Evolutionary conservation across 2,329 filamentous ascomycete genomes (phyloP).

Genomic region (Exophiala aquamarina): DNA sequence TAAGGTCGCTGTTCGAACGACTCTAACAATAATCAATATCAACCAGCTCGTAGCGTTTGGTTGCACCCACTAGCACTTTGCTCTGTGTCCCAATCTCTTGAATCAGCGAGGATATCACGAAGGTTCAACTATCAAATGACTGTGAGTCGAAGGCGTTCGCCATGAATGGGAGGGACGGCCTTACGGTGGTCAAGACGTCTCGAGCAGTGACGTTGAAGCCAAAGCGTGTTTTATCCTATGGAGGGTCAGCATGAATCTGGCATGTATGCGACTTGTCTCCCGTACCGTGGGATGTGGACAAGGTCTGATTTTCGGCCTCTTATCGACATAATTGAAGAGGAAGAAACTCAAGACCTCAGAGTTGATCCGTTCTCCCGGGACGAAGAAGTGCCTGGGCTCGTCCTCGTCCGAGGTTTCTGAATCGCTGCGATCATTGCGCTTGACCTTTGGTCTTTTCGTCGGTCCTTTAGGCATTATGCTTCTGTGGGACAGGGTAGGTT

Average conservation of each 20-base stretch:
- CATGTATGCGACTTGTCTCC: background rate
- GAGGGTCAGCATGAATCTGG: conserved; percentile 4
- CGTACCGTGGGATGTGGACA: conserved; percentile 19
- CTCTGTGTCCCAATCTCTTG: conserved; percentile 24
- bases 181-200: conserved; percentile 22
- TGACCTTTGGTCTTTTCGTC: conserved; percentile 15
- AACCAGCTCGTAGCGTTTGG: background rate
- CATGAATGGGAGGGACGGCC: background rate
- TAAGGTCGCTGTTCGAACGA: conserved; percentile 20
- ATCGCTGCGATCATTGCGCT: conserved; percentile 14
- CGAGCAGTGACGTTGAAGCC: conserved; percentile 22
- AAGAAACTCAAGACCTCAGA: conserved; percentile 20
- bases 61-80: conserved; percentile 18
- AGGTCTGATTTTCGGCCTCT: conserved; percentile 22
- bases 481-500: background rate
- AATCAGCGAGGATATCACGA: conserved; percentile 24
- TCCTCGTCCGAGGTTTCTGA: conserved; percentile 20
- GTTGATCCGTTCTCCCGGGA: conserved; percentile 24
- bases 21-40: conserved; percentile 17
- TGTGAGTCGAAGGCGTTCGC: background rate
- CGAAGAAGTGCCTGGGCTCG: conserved; percentile 22
- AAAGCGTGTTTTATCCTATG: conserved; percentile 18
- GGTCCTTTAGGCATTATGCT: conserved; percentile 16
- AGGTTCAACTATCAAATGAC: conserved; percentile 16
- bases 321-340: conserved; percentile 22